A percentile compares a stretch with the other conserved stretches of the same genome.
Conservation (phyloP, 2,329 filamentous ascomycete species). For the Moelleriella libera region DNA sequence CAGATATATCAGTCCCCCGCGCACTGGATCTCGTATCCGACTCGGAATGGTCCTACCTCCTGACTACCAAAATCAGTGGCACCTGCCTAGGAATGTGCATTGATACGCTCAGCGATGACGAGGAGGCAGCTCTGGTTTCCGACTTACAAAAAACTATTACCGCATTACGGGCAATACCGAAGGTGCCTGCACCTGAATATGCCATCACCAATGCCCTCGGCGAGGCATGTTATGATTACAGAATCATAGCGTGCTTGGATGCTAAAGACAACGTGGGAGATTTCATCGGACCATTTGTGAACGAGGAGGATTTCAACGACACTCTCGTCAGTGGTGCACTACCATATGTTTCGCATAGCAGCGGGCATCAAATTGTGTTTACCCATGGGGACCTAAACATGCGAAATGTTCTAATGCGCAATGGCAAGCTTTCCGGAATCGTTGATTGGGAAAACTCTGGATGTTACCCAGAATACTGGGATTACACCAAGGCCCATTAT, state of each 20-base stretch:
- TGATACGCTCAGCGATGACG: slow-evolving; percentile 2
- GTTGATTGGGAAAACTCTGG: slow-evolving; percentile 13
- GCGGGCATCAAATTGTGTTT: slow-evolving; percentile 18
- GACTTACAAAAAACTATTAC: neutral
- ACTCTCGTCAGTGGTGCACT: neutral
- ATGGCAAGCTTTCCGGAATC: slow-evolving; percentile 13
- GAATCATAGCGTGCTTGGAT: neutral
- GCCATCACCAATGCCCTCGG: slow-evolving; percentile 1
- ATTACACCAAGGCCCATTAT: slow-evolving; percentile 8
- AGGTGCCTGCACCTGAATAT: neutral
- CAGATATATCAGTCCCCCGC: slow-evolving; percentile 1
- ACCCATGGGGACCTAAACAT: slow-evolving; percentile 24
- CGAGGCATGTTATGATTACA: slow-evolving; percentile 1
- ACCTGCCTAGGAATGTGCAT: slow-evolving; percentile 1
- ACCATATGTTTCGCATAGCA: slow-evolving; percentile 1
- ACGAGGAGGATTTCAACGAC: slow-evolving; percentile 7
- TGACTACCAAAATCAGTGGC: slow-evolving; percentile 1
- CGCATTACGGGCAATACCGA: slow-evolving; percentile 1
- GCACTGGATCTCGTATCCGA: slow-evolving; percentile 2
- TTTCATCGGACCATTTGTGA: slow-evolving; percentile 5
- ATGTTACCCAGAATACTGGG: slow-evolving; percentile 12
- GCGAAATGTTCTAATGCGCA: slow-evolving; percentile 13
- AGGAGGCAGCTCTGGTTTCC: neutral
- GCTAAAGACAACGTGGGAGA: slow-evolving; percentile 1
- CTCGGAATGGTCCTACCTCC: neutral